Base-by-base conservation (phyloP, 2,329 filamentous ascomycete species). In the Westerdykella ornata region DNA sequence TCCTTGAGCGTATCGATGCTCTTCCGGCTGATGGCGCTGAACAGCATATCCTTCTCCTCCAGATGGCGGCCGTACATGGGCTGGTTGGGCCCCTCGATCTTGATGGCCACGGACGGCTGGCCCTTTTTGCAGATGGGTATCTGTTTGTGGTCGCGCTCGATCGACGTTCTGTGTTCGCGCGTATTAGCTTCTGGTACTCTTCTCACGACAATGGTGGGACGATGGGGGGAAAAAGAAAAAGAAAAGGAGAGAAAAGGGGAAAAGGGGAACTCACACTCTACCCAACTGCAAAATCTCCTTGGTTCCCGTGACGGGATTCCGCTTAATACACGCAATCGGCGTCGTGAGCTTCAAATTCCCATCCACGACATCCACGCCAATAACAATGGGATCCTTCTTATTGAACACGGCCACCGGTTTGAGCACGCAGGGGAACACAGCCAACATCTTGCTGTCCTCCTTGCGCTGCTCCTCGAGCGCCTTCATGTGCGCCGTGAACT, bases 141-240 rank as follows among this genome's bases (percentile, higher is more conserved):
- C 50, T 92, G 81, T 73, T 98, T 98, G 78, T 98, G 92, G 54
- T 98, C 94, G 63, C 94, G 84, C 69, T 98, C 90, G 61, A 98
- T 98, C 2, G 85, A 89, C 42, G 86, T 86, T n/a, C 89, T 95
- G 59, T 43, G 7, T 9, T 16, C 19, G 35, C 13, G n/a, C 33
- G 29, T 9, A 22, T 33, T n/a, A n/a, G 19, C 1, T 16, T n/a
- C 32, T 16, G 30, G 29, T 43, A n/a, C n/a, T n/a, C n/a, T n/a
- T n/a, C n/a, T n/a, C n/a, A n/a, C n/a, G n/a, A n/a, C n/a, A n/a
- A n/a, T n/a, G n/a, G 13, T 35, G 16, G 31, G 35, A 39, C 13
- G 20, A 19, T 42, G 34, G 19, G 16, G 19, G 17, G 30, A 28
- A n/a, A n/a, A n/a, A n/a, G n/a, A n/a, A n/a, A n/a, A n/a, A n/a